Percentiles rank a stretch among this genome's conserved stretches.
These are phyloP conservation scores for Pleurotus platypus DNA, from an alignment of 768 basidiomycete species.

Conservation along the genomic window DNA sequence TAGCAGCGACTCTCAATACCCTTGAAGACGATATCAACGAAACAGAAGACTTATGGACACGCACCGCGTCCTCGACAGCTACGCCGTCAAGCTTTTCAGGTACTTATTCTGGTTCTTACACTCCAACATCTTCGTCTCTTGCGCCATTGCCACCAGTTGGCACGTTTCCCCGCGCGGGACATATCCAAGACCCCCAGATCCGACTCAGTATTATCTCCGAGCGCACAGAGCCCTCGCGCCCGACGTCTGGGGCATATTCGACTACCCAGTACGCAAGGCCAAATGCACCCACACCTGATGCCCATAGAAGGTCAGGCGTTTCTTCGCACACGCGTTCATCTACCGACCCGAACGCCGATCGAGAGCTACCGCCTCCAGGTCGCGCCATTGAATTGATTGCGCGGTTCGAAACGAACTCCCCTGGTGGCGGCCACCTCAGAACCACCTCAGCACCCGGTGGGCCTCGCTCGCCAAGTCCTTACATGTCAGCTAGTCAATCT, in stretches of 20 bases:
- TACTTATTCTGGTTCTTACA: constrained; percentile 38
- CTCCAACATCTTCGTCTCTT: constrained; percentile 24
- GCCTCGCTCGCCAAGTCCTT: constrained; percentile 34
- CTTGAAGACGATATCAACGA: constrained; percentile 67
- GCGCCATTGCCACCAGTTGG: constrained; percentile 40
- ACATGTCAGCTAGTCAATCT: constrained; percentile 18
- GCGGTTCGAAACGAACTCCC: constrained; percentile 56
- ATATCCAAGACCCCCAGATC: constrained; percentile 29
- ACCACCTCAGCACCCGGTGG: constrained; percentile 47
- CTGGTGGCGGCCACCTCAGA: constrained; percentile 47
- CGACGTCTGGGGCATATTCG: constrained; percentile 41
- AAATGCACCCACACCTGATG: constrained; percentile 40
- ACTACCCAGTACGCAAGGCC: constrained; percentile 27
- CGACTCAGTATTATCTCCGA: constrained; percentile 79
- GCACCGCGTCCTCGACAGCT: constrained; percentile 30
- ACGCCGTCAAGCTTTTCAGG: constrained; percentile 30
- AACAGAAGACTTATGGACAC: constrained; percentile 69
- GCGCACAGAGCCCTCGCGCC: constrained; percentile 68
- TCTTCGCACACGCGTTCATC: constrained; percentile 49
- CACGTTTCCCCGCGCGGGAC: constrained; percentile 30
- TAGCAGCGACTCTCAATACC: constrained; percentile 63
- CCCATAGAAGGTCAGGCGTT: constrained; percentile 42
- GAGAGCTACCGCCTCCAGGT: constrained; percentile 46
- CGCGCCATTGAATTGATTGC: constrained; percentile 70
- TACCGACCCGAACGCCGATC: constrained; percentile 52